Percentiles rank a stretch among this genome's conserved stretches.
These are phyloP conservation scores for Monilinia fructicola DNA, from an alignment of 2,329 filamentous ascomycete genomes.

Conservation along the genomic window DNA sequence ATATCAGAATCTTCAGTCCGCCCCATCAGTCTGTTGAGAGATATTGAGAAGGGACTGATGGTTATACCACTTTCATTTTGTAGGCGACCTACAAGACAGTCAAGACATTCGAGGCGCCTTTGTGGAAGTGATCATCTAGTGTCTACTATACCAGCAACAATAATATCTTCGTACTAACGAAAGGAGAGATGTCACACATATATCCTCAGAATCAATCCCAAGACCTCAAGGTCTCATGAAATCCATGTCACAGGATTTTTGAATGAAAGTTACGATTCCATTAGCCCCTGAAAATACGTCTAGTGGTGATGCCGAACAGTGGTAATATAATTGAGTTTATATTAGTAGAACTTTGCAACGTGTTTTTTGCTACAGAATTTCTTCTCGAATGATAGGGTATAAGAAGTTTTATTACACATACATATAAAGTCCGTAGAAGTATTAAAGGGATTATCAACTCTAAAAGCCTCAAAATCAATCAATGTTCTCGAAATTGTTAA, in stretches of 20 bases:
- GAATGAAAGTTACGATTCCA: background rate
- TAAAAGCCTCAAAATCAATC: background rate
- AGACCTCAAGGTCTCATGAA: background rate
- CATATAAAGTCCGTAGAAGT: background rate
- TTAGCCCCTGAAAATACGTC: background rate
- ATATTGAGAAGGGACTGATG: background rate
- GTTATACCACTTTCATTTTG: background rate
- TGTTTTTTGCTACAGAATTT: background rate
- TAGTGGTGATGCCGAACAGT: background rate
- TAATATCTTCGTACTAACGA: background rate
- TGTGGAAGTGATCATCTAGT: background rate
- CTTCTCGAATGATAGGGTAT: background rate
- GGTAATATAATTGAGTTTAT: background rate
- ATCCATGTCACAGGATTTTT: background rate
- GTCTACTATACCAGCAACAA: background rate
- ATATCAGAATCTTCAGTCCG: background rate
- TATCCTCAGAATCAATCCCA: background rate
- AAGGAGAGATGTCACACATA: background rate
- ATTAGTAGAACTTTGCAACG: background rate
- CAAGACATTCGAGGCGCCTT: background rate
- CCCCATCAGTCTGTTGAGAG: background rate
- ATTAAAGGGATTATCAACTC: constrained; percentile 2
- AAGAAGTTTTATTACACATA: background rate
- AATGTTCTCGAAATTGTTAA: constrained; percentile 6
- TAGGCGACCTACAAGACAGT: background rate